Evolutionary conservation across 2,329 filamentous ascomycete genomes (phyloP).

Genomic region (Fusarium luffae): DNA sequence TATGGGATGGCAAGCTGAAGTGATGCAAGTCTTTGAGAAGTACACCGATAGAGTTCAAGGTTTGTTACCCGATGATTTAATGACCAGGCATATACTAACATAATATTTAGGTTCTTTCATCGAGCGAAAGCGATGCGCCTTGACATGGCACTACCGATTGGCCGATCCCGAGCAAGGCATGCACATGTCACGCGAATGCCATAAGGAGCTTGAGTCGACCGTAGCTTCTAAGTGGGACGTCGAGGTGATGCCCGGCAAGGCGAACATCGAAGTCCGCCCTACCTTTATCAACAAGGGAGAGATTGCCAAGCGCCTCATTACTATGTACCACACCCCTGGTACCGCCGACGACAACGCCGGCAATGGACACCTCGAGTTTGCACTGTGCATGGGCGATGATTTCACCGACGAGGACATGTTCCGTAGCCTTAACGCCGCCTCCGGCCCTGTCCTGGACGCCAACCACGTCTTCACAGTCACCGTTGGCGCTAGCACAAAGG

Average conservation of each 20-base stretch:
- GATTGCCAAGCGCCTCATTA: constrained; percentile 85
- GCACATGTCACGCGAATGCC: constrained; percentile 83
- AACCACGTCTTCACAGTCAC: constrained; percentile 89
- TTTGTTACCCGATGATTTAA: constrained; percentile 53
- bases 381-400: constrained; percentile 92
- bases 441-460: constrained; percentile 61
- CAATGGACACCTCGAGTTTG: constrained; percentile 77
- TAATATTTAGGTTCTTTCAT: constrained; percentile 80
- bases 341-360: constrained; percentile 58
- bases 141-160: constrained; percentile 97
- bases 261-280: constrained; percentile 95
- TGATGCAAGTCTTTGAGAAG: constrained; percentile 84
- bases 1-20: constrained; percentile 92
- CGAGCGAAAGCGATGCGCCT: constrained; percentile 90
- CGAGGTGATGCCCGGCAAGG: constrained; percentile 96
- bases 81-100: constrained; percentile 6
- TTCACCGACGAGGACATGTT: constrained; percentile 99
- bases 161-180: constrained; percentile 87
- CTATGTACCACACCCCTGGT: constrained; percentile 71
- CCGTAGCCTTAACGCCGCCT: constrained; percentile 75
- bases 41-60: constrained; percentile 89
- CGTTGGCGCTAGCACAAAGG: constrained; percentile 90
- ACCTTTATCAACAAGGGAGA: constrained; percentile 98
- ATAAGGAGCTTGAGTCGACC: constrained; percentile 80
- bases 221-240: constrained; percentile 87